Evolutionary conservation across 257 asterid genomes (phyloP), one percentile per base, ranked within the genome.

Genomic region (Capsicum rhomboideum): DNA sequence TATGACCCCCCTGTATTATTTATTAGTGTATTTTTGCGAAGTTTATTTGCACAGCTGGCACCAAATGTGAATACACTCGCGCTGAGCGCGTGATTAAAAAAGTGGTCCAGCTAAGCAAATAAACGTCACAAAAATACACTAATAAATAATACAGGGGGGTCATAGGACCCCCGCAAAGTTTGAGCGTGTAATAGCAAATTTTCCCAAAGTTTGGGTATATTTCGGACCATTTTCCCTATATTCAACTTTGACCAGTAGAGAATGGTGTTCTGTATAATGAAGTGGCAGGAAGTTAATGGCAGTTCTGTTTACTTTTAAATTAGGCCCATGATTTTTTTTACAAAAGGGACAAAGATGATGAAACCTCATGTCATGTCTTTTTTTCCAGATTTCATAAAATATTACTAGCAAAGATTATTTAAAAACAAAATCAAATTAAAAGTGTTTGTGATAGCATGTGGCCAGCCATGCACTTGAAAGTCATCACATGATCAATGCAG

Each of bases 391-490:
- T 79, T 77, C 42, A 75, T 46, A 61, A 50, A 66, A 59, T 21
- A 53, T 77, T 72, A 9, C 10, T 9, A 16, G 67, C 59, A 83
- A 46, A 49, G 16, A 49, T 49, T 23, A 49, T 75, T 83, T 66
- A 34, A 83, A 71, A 72, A 80, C 29, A 83, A 79, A 67, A 80
- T 83, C 82, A 44, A 72, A 23, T 21, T 44, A 3, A 75, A n/a
- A 69, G 85, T 84, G 83, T 82, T 84, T 83, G 82, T 82, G 85
- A 37, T 84, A 78, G 86, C 90, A 83, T 85, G 78, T 88, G 93
- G 89, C 87, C 90, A 89, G 84, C 89, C 86, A 84, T 86, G 84
- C 85, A 71, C 86, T 80, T 80, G 86, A 86, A 87, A 79, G 26
- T 44, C 84, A 86, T 64, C 88, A 77, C 83, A 82, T 79, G 83